Base-by-base conservation (phyloP, 2,329 filamentous ascomycete species). In the Coniochaeta sp. region DNA sequence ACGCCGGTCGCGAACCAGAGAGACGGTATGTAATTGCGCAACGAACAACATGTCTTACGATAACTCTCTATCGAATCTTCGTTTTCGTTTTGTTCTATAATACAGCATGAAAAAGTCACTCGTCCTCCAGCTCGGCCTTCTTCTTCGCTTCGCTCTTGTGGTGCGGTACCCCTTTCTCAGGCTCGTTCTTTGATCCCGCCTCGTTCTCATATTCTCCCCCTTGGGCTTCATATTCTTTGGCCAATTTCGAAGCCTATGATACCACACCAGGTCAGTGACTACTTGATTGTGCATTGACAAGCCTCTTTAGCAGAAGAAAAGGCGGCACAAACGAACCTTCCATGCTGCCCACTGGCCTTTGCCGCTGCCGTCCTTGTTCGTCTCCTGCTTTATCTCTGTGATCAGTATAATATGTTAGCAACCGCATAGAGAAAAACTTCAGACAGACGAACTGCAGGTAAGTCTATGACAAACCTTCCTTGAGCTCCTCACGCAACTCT, bases 181-280 rank as follows among this genome's bases (percentile, higher is more conserved):
- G 68, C 60, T 70, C 67, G 28, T 76, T 76, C 63, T 77, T 76
- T 9, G 74, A 76, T 0, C 73, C 73, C 0, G 74, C 62, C 63
- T 74, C 70, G 38, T 77, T 73, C 65, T 76, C 73, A 57, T 75
- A 77, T 1, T 66, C 74, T 4, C 75, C 74, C 1, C 75, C 75
- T 44, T 73, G 72, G 63, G 72, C 74, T 66, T 77, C 74, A 57
- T 77, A 76, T 63, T 76, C 74, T 59, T 77, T 76, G 2, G 73
- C 73, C 4, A 76, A 65, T 63, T 75, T 76, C 3, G 67, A 64
- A 2, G 67, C 71, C 73, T 73, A 7, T 24, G 24, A 24, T 47
- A 4, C 57, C 38, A 40, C 24, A n/a, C 7, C 8, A 47, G 10
- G 36, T 57, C 22, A 58, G 26, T 19, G 17, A 58, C 64, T 64